phyloP scores from a whole-genome alignment of 441 rosid species.

The Erysimum cheiri region DNA sequence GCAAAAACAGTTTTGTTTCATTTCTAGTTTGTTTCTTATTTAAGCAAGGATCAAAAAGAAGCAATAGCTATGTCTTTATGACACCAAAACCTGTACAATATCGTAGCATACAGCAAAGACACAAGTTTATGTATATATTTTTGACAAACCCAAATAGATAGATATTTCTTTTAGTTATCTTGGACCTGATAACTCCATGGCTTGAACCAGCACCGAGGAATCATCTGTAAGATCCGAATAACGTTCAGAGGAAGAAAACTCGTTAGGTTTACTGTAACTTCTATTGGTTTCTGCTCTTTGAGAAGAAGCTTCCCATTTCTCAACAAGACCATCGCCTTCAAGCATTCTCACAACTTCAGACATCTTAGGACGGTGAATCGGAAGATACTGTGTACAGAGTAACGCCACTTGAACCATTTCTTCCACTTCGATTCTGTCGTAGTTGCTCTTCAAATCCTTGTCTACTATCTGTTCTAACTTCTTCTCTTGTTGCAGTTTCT shows the following conservation, averaged over 20 bases:
- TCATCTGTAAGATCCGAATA: slow-evolving; percentile 92
- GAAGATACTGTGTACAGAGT: slow-evolving; percentile 80
- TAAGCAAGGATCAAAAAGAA: neutral
- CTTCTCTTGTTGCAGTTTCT: slow-evolving; percentile 84
- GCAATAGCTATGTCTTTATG: neutral
- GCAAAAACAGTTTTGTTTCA: slow-evolving; percentile 28
- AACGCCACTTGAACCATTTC: slow-evolving; percentile 91
- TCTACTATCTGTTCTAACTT: slow-evolving; percentile 79
- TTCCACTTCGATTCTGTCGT: slow-evolving; percentile 81
- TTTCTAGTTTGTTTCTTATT: neutral
- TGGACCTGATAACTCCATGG: slow-evolving; percentile 98
- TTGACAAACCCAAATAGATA: slow-evolving; percentile 5
- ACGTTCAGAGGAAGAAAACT: slow-evolving; percentile 80
- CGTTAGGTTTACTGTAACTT: slow-evolving; percentile 61
- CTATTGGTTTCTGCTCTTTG: slow-evolving; percentile 58
- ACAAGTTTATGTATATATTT: slow-evolving; percentile 13
- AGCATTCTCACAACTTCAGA: slow-evolving; percentile 96
- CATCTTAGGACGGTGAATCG: slow-evolving; percentile 87
- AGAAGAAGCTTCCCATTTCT: slow-evolving; percentile 92
- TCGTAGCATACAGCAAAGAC: slow-evolving; percentile 11
- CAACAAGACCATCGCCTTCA: slow-evolving; percentile 94
- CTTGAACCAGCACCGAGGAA: slow-evolving; percentile 81
- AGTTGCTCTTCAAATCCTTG: slow-evolving; percentile 76
- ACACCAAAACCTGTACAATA: slow-evolving; percentile 25
- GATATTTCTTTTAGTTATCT: slow-evolving; percentile 62